These are phyloP conservation scores for Monosporozyma aerobia DNA, from an alignment of 805 yeast species.

Conservation along the genomic window DNA sequence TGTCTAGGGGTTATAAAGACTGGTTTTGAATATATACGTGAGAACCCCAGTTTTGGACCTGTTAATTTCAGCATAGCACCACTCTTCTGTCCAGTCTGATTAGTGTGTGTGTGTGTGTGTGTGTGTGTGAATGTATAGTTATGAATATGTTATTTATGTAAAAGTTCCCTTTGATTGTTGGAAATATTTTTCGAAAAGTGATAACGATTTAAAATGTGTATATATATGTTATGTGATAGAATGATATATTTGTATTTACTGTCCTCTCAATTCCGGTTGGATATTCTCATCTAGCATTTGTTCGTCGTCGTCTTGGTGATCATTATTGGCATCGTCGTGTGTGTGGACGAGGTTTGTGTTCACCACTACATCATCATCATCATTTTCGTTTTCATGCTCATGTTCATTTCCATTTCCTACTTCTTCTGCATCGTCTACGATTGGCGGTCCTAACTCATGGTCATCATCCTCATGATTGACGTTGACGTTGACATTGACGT, in stretches of 20 bases:
- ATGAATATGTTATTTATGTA: no score
- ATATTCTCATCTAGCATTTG: conserved; percentile 27
- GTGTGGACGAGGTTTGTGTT: conserved; percentile 9
- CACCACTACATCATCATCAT: conserved; percentile 9
- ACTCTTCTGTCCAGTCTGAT: no score
- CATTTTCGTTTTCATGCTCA: conserved; percentile 13
- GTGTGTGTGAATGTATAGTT: no score
- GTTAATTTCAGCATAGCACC: no score
- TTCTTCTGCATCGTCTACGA: conserved; percentile 5
- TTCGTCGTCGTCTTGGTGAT: neutral
- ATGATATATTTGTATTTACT: conserved; percentile 7
- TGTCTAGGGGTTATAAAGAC: no score
- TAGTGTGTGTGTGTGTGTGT: no score
- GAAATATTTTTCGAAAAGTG: no score
- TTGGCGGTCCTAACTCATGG: neutral
- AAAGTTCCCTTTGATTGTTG: no score
- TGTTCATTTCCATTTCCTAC: conserved; percentile 4
- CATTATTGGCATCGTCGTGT: conserved; percentile 10
- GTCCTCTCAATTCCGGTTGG: conserved; percentile 30
- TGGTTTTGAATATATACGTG: no score
- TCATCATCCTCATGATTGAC: conserved; percentile 16
- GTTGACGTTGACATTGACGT: neutral
- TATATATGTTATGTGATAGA: neutral
- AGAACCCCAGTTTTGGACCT: no score
- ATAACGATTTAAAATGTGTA: neutral